Conservation (phyloP, 257 asterid species). For the Salvia splendens region DNA sequence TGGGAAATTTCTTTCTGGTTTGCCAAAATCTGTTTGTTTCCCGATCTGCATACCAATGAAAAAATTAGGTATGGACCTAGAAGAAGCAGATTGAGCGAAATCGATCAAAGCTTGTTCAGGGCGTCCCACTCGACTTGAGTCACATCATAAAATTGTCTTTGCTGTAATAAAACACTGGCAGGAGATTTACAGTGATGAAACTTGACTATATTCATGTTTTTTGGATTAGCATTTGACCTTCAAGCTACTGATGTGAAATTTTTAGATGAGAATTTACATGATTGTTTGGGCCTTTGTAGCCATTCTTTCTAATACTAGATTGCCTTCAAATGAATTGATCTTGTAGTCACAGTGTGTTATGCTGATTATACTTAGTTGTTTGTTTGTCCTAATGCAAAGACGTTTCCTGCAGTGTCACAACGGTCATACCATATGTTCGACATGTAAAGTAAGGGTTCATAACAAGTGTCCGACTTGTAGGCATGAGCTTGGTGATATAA, state of each 20-base stretch:
- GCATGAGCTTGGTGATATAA: slow-evolving; percentile 90
- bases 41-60: background rate
- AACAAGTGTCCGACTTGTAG: slow-evolving; percentile 87
- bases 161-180: background rate
- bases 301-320: background rate
- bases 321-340: background rate
- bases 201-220: background rate
- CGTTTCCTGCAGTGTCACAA: slow-evolving; percentile 70
- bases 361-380: background rate
- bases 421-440: slow-evolving; percentile 87
- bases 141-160: background rate
- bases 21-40: slow-evolving; percentile 3
- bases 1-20: background rate
- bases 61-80: background rate
- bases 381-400: slow-evolving; percentile 16
- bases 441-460: slow-evolving; percentile 85
- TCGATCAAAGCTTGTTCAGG: background rate
- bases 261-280: background rate
- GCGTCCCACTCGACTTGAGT: background rate
- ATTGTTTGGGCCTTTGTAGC: slow-evolving; percentile 1
- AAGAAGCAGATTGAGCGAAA: background rate
- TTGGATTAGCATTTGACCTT: background rate
- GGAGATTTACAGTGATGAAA: background rate
- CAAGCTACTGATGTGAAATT: background rate
- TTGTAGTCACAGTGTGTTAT: background rate